These are phyloP conservation scores for Lachnellula willkommii DNA, from an alignment of 2,329 filamentous ascomycete genomes.

Conservation along the genomic window DNA sequence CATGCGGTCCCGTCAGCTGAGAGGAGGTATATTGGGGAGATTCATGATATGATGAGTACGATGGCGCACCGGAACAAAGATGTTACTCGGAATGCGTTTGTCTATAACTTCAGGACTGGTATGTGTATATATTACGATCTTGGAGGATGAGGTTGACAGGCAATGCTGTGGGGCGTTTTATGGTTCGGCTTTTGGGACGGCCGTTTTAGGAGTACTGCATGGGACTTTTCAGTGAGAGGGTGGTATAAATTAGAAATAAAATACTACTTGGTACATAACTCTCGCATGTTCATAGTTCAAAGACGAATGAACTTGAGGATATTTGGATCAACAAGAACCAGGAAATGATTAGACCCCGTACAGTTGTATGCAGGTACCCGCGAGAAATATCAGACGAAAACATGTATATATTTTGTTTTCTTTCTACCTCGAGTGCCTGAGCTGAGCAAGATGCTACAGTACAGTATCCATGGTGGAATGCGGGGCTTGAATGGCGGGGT, in stretches of 20 bases:
- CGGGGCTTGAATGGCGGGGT: background rate
- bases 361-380: too few species aligned
- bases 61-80: constrained; percentile 56
- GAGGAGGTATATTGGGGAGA: constrained; percentile 74
- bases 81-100: constrained; percentile 67
- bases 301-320: too few species aligned
- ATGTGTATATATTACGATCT: constrained; percentile 84
- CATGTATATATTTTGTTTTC: background rate
- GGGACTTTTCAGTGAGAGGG: background rate
- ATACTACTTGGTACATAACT: too few species aligned
- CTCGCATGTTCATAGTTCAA: too few species aligned
- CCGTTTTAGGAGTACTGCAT: background rate
- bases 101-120: constrained; percentile 87
- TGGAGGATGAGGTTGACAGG: constrained; percentile 27
- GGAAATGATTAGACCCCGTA: too few species aligned
- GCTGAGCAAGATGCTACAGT: background rate
- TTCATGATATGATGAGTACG: constrained; percentile 67
- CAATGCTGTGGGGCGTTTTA: background rate
- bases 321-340: too few species aligned
- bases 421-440: background rate
- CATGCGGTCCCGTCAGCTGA: constrained; percentile 73
- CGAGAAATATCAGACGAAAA: background rate
- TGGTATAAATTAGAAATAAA: too few species aligned
- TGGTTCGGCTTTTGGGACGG: background rate
- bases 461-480: background rate